Base-by-base conservation (phyloP, 164 flowering plant species). In the Warburgia ugandensis region DNA sequence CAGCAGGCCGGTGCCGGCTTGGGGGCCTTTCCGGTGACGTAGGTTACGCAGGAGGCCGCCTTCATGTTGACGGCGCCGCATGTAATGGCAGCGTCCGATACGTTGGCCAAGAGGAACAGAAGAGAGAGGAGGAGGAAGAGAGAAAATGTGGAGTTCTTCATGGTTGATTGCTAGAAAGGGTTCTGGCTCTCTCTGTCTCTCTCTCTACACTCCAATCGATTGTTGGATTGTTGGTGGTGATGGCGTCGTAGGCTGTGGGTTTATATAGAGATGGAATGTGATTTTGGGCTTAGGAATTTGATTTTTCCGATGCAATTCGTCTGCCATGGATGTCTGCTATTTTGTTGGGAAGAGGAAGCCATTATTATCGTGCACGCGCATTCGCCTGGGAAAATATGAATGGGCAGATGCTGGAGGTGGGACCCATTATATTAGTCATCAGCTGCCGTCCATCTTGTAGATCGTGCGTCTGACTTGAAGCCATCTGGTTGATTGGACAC, bases 1-100 rank as follows among this genome's bases (percentile, higher is more conserved):
- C 77, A 76, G 62, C 77, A 76, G 2, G 68, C 62, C 0, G 64
- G 29, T 6, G 70, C 8, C 1, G 71, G 76, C 21, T 21, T 71
- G 0, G 68, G 11, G 3, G 31, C 70, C 62, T 64, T 68, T 10
- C 79, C 79, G 0, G 65, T 57, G 13, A 64, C 79, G 25, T 30
- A 75, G 1, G 5, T 42, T 6, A 67, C 60, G 28, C 79, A 75
- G 0, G 73, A 4, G 6, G 71, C 73, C 1, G 74, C 76, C 57
- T 50, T 66, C 22, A 17, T 11, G 45, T 56, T 54, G 0, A 71
- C 72, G 0, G 55, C 54, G 55, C 55, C 29, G 48, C 76, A 71
- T 16, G 58, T 29, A 0, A 67, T 29, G 29, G 64, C 58, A 14
- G 73, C 70, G n/a, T 60, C 58, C 38, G 48, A 30, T 6, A 65